phyloP scores from a whole-genome alignment of 805 yeast species.

The Candida coquimbonensis region DNA sequence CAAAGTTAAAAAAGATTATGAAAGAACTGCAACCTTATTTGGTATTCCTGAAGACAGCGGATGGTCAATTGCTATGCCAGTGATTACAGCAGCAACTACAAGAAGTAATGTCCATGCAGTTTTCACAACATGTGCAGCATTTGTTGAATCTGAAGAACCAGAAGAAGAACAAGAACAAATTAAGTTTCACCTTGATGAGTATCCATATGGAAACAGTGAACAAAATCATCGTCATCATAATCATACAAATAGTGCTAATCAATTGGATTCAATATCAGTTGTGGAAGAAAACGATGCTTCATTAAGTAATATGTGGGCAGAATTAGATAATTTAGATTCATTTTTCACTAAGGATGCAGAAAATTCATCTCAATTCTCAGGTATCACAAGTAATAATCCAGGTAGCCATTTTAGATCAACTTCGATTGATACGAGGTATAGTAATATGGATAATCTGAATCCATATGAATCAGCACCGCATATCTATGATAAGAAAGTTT shows the following conservation, averaged over 20 bases:
- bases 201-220: constrained; percentile 28
- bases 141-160: constrained; percentile 25
- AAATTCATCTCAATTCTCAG: constrained; percentile 19
- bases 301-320: constrained; percentile 87
- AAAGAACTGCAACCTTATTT: constrained; percentile 79
- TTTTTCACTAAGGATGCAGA: constrained; percentile 67
- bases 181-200: constrained; percentile 55
- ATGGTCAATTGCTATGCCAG: constrained; percentile 97
- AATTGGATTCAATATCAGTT: constrained; percentile 38
- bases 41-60: constrained; percentile 95
- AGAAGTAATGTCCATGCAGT: constrained; percentile 94
- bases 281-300: constrained; percentile 66
- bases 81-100: constrained; percentile 80
- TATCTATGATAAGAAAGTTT: constrained; percentile 72
- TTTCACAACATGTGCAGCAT: constrained; percentile 67
- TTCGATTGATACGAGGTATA: constrained; percentile 57
- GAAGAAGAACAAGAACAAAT: constrained; percentile 29
- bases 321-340: constrained; percentile 80
- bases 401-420: constrained; percentile 31
- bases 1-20: constrained; percentile 72
- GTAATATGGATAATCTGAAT: constrained; percentile 37
- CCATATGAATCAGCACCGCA: constrained; percentile 71
- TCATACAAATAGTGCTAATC: constrained; percentile 5
- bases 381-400: constrained; percentile 19
- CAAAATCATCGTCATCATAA: constrained; percentile 5